These are phyloP conservation scores for Pisolithus thermaeus DNA, from an alignment of 1,284 basidiomycete species.

Conservation along the genomic window DNA sequence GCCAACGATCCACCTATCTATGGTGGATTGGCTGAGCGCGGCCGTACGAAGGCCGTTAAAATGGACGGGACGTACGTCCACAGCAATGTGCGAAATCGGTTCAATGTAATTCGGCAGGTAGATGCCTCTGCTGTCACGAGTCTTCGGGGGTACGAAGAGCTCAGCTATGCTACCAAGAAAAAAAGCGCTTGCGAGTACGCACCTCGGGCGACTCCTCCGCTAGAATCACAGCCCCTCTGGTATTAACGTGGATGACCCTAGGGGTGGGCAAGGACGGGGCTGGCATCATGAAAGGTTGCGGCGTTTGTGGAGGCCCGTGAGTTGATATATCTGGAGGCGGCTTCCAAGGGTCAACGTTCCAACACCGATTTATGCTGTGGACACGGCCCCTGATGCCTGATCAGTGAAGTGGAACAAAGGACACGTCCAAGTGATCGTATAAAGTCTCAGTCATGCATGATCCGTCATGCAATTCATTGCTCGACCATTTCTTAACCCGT, in stretches of 20 bases:
- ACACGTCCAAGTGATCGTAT: constrained; percentile 1
- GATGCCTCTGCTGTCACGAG: constrained; percentile 88
- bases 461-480: too few relatives aligned
- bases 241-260: constrained; percentile 79
- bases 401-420: not conserved
- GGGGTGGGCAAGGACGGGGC: constrained; percentile 53
- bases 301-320: constrained; percentile 6
- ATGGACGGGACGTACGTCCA: constrained; percentile 67
- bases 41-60: not conserved
- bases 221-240: constrained; percentile 83
- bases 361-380: not conserved
- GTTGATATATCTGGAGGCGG: constrained; percentile 11
- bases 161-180: constrained; percentile 1
- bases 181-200: constrained; percentile 22
- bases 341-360: not conserved
- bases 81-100: constrained; percentile 92
- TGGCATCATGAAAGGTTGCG: constrained; percentile 21
- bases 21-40: constrained; percentile 1
- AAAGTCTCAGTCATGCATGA: not conserved
- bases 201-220: constrained; percentile 92
- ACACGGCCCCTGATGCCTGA: not conserved
- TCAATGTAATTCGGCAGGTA: constrained; percentile 96
- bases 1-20: constrained; percentile 96
- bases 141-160: constrained; percentile 42
- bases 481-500: not conserved